Percentiles rank a stretch among this genome's conserved stretches.
phyloP scores from a whole-genome alignment of 2,329 filamentous ascomycete species.

The Fusarium drepaniforme region DNA sequence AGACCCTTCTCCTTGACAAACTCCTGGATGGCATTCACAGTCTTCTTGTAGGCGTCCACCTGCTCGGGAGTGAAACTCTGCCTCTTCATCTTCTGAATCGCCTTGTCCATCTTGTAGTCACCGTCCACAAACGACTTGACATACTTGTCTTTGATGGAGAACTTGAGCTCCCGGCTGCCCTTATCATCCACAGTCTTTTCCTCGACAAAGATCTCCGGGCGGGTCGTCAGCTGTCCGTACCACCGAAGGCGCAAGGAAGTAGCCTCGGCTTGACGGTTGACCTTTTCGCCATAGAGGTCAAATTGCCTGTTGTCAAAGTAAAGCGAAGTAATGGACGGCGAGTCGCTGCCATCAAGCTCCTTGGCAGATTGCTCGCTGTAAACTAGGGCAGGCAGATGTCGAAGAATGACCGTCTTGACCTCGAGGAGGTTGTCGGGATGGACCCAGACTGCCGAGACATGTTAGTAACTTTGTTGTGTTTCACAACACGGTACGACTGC shows the following conservation, averaged over 20 bases:
- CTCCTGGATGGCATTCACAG: constrained; percentile 81
- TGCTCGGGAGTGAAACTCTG: constrained; percentile 75
- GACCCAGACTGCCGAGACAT: constrained; percentile 78
- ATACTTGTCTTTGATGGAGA: constrained; percentile 95
- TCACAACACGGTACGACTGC: not conserved
- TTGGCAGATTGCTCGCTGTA: constrained; percentile 92
- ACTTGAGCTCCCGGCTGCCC: constrained; percentile 83
- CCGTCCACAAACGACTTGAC: constrained; percentile 87
- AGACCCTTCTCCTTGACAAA: constrained; percentile 84
- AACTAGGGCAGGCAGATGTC: constrained; percentile 89
- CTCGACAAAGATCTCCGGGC: constrained; percentile 86
- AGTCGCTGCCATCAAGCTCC: constrained; percentile 82
- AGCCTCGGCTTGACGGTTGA: constrained; percentile 79
- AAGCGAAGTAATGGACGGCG: constrained; percentile 93
- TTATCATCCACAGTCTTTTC: constrained; percentile 87
- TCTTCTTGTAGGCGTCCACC: constrained; percentile 76
- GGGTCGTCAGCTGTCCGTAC: constrained; percentile 86
- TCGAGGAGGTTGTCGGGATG: constrained; percentile 96
- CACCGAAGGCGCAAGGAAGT: constrained; percentile 89
- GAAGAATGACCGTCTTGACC: constrained; percentile 95
- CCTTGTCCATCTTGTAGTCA: constrained; percentile 93
- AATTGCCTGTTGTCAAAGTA: constrained; percentile 95
- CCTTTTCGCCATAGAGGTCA: constrained; percentile 86
- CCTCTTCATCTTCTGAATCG: constrained; percentile 86
- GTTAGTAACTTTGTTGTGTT: constrained; percentile 12